These are phyloP conservation scores for Boehmeria nivea DNA, from an alignment of 306 rosid species.

Conservation along the genomic window DNA sequence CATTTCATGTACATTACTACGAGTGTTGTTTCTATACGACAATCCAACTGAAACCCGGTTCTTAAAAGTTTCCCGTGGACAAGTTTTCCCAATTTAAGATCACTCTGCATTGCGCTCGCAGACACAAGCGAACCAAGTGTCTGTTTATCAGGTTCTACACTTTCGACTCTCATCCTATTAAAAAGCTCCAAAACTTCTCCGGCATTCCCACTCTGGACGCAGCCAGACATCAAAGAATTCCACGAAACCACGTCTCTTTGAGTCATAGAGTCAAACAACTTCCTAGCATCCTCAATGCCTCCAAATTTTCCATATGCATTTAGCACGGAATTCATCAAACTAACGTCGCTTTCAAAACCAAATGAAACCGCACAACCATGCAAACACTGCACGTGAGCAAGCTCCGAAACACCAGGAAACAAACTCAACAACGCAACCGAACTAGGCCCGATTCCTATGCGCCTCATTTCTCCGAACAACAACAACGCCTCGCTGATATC, in stretches of 20 bases:
- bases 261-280: slow-evolving; percentile 49
- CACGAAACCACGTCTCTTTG: slow-evolving; percentile 53
- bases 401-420: slow-evolving; percentile 44
- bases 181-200: slow-evolving; percentile 35
- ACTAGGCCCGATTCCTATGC: slow-evolving; percentile 46
- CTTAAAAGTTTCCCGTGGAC: slow-evolving; percentile 60
- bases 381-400: slow-evolving; percentile 42
- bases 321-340: slow-evolving; percentile 49
- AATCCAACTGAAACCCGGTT: slow-evolving; percentile 49
- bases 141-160: slow-evolving; percentile 42
- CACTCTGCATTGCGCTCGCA: slow-evolving; percentile 36
- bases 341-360: slow-evolving; percentile 54
- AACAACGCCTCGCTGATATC: slow-evolving; percentile 30
- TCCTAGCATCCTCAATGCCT: slow-evolving; percentile 44
- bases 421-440: slow-evolving; percentile 54
- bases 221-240: slow-evolving; percentile 57
- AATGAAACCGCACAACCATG: slow-evolving; percentile 50
- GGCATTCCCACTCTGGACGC: slow-evolving; percentile 46
- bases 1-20: slow-evolving; percentile 56
- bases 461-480: slow-evolving; percentile 45
- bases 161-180: slow-evolving; percentile 38
- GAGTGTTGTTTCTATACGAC: slow-evolving; percentile 48
- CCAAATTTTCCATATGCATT: slow-evolving; percentile 61
- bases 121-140: slow-evolving; percentile 48
- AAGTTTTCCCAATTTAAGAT: slow-evolving; percentile 48